phyloP scores from a whole-genome alignment of 2,329 filamentous ascomycete genomes.

The Phoma sp. region DNA sequence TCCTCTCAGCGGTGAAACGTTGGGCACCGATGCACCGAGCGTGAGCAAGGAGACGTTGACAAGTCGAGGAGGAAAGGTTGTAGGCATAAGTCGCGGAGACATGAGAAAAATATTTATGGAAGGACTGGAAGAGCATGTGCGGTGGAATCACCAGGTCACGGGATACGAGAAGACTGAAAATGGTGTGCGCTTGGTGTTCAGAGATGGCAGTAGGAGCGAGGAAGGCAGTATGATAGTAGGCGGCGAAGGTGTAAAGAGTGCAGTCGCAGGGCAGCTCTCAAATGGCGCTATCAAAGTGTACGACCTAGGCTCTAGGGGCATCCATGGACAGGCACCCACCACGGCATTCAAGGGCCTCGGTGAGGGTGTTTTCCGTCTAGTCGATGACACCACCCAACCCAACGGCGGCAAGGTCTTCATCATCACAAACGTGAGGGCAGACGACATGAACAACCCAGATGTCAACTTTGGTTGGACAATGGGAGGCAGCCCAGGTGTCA shows the following conservation, averaged over 20 bases:
- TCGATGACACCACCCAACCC: slow-evolving; percentile 55
- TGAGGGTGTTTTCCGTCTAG: slow-evolving; percentile 67
- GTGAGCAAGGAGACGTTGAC: slow-evolving; percentile 44
- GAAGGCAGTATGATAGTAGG: slow-evolving; percentile 66
- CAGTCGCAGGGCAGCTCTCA: slow-evolving; percentile 65
- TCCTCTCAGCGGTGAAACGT: slow-evolving; percentile 60
- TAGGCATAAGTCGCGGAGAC: slow-evolving; percentile 68
- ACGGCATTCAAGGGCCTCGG: slow-evolving; percentile 67
- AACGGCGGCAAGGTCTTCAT: slow-evolving; percentile 57
- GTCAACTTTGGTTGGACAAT: slow-evolving; percentile 70
- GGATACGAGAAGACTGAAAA: slow-evolving; percentile 63
- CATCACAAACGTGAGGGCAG: slow-evolving; percentile 69
- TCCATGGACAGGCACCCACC: slow-evolving; percentile 69
- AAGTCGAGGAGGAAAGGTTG: slow-evolving; percentile 64
- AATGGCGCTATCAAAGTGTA: slow-evolving; percentile 65
- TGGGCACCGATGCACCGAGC: slow-evolving; percentile 27
- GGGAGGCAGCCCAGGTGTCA: slow-evolving; percentile 63
- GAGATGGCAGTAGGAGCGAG: slow-evolving; percentile 64
- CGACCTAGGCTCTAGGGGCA: slow-evolving; percentile 68
- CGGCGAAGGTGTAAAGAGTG: slow-evolving; percentile 68
- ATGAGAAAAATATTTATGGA: slow-evolving; percentile 66
- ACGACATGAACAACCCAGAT: slow-evolving; percentile 64
- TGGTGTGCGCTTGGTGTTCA: slow-evolving; percentile 65
- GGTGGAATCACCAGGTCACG: slow-evolving; percentile 63
- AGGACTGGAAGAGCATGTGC: slow-evolving; percentile 62